Evolutionary conservation across 2,329 filamentous ascomycete genomes (phyloP), one percentile per base, ranked within the genome.

Genomic region (Anthostomella pinea): DNA sequence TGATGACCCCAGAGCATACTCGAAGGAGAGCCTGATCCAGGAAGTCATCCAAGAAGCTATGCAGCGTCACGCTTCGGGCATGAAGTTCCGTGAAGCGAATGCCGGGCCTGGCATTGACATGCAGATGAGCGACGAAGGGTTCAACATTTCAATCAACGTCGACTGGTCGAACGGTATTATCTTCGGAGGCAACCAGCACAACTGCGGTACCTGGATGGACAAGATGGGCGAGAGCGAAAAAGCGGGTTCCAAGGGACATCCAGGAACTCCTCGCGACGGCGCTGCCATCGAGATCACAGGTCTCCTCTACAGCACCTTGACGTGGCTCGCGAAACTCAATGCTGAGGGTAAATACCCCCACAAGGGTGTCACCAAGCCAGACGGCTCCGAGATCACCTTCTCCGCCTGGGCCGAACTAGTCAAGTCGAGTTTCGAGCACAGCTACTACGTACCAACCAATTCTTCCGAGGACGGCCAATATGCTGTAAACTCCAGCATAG

Each of bases 151-250:
- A 41, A 84, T 97, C 51, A 79, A 85, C 41, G 87, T 95, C 8
- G 91, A 98, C 59, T 97, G 91, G 91, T 70, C 77, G 20, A 93
- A 81, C 5, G 94, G 93, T 15, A 77, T 98, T 46, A 83, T 98
- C 39, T 95, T 94, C 56, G 93, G 94, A 38, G 93, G 94, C 21
- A 97, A 87, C 56, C 90, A 96, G 58, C 75, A 70, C 65, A 98
- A 98, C 64, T 98, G 94, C 54, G 93, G 93, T 34, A 98, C 93
- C 2, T 98, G 93, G 93, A 96, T 96, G 89, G 93, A 98, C 72
- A 98, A 98, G 75, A 98, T 98, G 93, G 93, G 93, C n/a, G 93
- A 98, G 63, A 95, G 89, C 45, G 81, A 86, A 47, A 86, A 83
- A 44, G 93, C 94, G 11, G 84, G 85, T 40, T 95, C 83, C 56